Conservation (phyloP, 345 rosid species). For the Populus euphratica region DNA sequence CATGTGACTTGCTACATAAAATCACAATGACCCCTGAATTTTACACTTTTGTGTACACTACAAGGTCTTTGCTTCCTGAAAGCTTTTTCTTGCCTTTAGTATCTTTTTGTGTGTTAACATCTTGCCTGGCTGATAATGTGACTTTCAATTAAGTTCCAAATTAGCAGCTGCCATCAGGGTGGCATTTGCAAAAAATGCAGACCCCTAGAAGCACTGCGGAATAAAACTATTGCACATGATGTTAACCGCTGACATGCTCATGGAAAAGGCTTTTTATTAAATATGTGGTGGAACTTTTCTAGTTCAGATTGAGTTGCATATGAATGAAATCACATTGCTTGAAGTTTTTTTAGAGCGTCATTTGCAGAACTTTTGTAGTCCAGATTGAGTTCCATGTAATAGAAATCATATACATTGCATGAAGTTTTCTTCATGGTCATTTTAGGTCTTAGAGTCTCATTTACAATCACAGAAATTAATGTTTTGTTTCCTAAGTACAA, state of each 20-base stretch:
- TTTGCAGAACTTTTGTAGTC: not conserved
- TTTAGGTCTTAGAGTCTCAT: not conserved
- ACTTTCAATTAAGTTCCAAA: not conserved
- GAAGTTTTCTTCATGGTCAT: not conserved
- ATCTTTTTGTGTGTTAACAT: not conserved
- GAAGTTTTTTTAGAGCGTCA: not conserved
- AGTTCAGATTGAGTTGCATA: not conserved
- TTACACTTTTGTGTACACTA: not conserved
- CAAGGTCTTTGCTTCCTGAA: not conserved
- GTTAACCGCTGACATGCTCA: not conserved
- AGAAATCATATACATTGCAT: not conserved
- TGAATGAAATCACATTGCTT: not conserved
- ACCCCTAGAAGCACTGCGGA: not conserved
- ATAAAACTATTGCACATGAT: slow-evolving; percentile 2
- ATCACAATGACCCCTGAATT: not conserved
- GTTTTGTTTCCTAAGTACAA: not conserved
- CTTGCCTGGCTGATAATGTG: not conserved
- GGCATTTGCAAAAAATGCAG: not conserved
- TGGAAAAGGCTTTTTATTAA: not conserved
- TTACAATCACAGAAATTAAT: not conserved
- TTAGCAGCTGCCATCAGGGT: not conserved
- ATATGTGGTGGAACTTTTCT: not conserved
- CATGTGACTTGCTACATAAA: not conserved
- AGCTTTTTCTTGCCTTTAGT: not conserved
- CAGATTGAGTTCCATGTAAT: not conserved